Percentiles rank a stretch among this genome's conserved stretches.
Conservation (phyloP, 139 green algal genomes). For the Tetraselmis chui region DNA sequence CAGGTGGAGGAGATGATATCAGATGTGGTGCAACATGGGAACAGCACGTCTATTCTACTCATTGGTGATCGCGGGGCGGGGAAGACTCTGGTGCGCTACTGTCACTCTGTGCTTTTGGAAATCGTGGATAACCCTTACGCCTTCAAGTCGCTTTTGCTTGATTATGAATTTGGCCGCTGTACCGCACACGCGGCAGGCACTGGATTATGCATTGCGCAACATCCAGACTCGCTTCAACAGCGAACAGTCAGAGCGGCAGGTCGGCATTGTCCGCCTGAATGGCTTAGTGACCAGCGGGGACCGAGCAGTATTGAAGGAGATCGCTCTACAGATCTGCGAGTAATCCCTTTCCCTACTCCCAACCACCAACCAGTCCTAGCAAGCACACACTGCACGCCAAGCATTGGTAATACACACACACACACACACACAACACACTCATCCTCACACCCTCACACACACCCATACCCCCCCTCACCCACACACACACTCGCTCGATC, state of each 20-base stretch:
- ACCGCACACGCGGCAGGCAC: slow-evolving; percentile 24
- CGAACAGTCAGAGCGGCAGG: slow-evolving; percentile 14
- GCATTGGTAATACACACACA: no score
- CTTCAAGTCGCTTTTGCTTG: neutral
- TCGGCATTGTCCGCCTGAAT: slow-evolving; percentile 67
- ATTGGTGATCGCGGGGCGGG: slow-evolving; percentile 36
- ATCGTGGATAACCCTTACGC: slow-evolving; percentile 2
- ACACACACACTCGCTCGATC: no score
- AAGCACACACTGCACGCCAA: no score
- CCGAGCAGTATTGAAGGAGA: slow-evolving; percentile 58
- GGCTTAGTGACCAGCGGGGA: slow-evolving; percentile 66
- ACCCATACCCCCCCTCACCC: no score
- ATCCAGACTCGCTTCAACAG: slow-evolving; percentile 29
- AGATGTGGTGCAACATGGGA: neutral
- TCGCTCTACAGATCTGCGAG: slow-evolving; percentile 64
- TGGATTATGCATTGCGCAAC: slow-evolving; percentile 36
- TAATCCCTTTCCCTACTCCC: slow-evolving; percentile 12
- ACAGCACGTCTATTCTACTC: slow-evolving; percentile 34
- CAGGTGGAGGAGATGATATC: neutral
- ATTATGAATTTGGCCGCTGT: neutral
- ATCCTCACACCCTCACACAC: no score
- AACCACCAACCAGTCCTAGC: no score
- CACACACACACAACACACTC: no score
- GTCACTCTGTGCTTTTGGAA: slow-evolving; percentile 9
- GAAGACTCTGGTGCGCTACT: slow-evolving; percentile 41